Conservation (phyloP, 306 rosid genomes). For the Trifolium pratense region DNA sequence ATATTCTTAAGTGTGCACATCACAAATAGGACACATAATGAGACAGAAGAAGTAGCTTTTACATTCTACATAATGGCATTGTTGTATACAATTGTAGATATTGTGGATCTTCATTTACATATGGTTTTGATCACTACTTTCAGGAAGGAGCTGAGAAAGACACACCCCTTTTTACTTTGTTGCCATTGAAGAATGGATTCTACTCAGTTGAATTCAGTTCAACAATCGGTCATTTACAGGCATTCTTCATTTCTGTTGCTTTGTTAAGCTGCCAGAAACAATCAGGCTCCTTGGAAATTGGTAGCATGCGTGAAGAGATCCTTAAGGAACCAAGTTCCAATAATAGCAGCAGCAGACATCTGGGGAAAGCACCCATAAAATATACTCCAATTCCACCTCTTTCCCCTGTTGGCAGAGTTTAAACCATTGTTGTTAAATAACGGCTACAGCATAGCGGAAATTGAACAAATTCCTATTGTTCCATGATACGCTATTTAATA, state of each 20-base stretch:
- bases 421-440: conserved; percentile 21
- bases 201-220: conserved; percentile 67
- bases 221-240: conserved; percentile 71
- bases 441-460: background rate
- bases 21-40: no score
- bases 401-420: conserved; percentile 93
- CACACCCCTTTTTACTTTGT: conserved; percentile 64
- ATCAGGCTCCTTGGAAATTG: conserved; percentile 45
- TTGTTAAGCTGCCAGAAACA: conserved; percentile 59
- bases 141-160: conserved; percentile 69
- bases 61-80: conserved; percentile 23
- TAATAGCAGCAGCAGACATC: conserved; percentile 40
- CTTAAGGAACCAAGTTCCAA: conserved; percentile 46
- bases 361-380: conserved; percentile 53
- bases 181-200: conserved; percentile 67
- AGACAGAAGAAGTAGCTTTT: conserved; percentile 7
- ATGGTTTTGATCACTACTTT: conserved; percentile 34
- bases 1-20: no score
- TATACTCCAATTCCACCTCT: conserved; percentile 81
- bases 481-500: background rate
- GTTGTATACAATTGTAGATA: background rate
- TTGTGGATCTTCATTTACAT: conserved; percentile 35
- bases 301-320: conserved; percentile 46
- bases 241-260: conserved; percentile 78
- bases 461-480: background rate